phyloP scores from a whole-genome alignment of 73 alveolate genomes.

The Diophrys appendiculata region DNA sequence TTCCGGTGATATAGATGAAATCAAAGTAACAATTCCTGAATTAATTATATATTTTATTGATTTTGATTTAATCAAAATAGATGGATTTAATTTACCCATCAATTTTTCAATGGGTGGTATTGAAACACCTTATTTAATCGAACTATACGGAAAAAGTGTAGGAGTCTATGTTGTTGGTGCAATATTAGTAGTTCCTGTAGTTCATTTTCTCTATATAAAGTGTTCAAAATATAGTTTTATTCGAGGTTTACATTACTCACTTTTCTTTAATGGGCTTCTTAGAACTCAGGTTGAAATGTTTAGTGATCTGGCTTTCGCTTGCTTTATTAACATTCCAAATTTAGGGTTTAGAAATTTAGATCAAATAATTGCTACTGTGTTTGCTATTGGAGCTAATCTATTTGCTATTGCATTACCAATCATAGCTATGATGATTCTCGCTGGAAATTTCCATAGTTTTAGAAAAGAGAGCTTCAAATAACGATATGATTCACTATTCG shows the following conservation, averaged over 20 bases:
- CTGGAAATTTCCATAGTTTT: background rate
- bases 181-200: background rate
- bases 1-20: slow-evolving; percentile 46
- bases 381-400: background rate
- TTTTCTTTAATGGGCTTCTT: background rate
- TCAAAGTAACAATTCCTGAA: slow-evolving; percentile 16
- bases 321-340: background rate
- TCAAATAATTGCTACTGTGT: background rate
- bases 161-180: background rate
- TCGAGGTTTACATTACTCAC: background rate
- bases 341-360: background rate
- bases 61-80: background rate
- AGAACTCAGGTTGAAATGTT: background rate
- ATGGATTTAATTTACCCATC: background rate
- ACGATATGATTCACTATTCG: background rate
- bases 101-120: background rate
- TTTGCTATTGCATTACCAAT: background rate
- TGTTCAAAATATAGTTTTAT: background rate
- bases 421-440: background rate
- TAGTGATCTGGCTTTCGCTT: background rate
- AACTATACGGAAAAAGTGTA: background rate
- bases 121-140: background rate
- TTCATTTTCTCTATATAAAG: too few species aligned
- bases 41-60: background rate
- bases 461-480: background rate